Base-by-base conservation (phyloP, 129 eudicot species). In the Erigeron canadensis region DNA sequence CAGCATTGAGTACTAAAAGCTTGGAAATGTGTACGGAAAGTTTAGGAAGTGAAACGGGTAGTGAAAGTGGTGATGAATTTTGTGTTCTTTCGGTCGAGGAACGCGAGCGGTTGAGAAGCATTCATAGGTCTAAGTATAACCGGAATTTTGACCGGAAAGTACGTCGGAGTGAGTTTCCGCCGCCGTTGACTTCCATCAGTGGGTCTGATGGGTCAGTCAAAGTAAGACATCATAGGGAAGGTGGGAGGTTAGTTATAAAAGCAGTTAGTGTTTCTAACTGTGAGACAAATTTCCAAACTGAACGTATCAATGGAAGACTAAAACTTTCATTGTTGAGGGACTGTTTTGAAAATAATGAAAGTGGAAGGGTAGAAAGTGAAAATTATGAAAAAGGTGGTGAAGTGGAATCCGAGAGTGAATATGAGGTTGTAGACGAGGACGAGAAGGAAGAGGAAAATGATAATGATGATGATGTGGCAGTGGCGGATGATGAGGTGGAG, bases 11-110 rank as follows among this genome's bases (percentile, higher is more conserved):
- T 82, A 51, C 78, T 8, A 89, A 85, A 71, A 85, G 96, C 83
- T 74, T 93, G 28, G 95, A 93, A 76, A 89, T 93, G 92, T 93
- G 98, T 85, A 93, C 98, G 13, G 96, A 93, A 67, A 79, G 96
- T 60, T 61, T 87, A 71, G 98, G 98, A 19, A 75, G 91, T 51
- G 98, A 93, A 66, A 85, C 96, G 0, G 96, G 98, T 2, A 84
- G 82, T 63, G 85, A 80, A 50, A 64, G 75, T 65, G 78, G 73
- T 5, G 89, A 85, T 23, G 90, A 86, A 7, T 73, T 81, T 22
- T 45, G 72, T 67, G 39, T 41, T 11, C 9, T 76, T 34, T 50
- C 72, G 8, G 17, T 45, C 67, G 83, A 80, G 40, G 80, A 76
- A 23, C 60, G 69, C 51, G 80, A 84, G 69, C 77, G 71, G 15